A percentile compares a stretch with the other conserved stretches of the same genome.
These are phyloP conservation scores for Kazachstania martiniae DNA, from an alignment of 805 yeast genomes.

Conservation along the genomic window DNA sequence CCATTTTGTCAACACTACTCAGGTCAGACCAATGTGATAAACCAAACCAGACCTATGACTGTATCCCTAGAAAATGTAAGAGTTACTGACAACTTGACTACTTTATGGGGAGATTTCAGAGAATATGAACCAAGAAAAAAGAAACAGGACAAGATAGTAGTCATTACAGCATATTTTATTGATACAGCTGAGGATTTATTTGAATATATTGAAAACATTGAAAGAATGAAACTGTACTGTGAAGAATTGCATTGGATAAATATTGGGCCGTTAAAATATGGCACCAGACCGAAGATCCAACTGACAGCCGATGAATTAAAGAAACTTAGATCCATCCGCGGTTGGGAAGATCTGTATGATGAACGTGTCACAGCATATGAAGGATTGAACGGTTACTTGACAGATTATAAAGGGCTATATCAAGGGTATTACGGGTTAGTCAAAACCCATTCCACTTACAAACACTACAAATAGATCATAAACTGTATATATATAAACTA, in stretches of 20 bases:
- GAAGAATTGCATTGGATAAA: slow-evolving; percentile 73
- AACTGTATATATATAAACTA: background rate
- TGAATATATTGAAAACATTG: slow-evolving; percentile 60
- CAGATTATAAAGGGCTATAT: slow-evolving; percentile 58
- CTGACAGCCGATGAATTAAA: slow-evolving; percentile 60
- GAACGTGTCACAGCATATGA: slow-evolving; percentile 24
- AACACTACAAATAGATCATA: background rate
- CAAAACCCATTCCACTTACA: slow-evolving; percentile 25
- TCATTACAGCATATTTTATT: slow-evolving; percentile 66
- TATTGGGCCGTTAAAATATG: slow-evolving; percentile 87
- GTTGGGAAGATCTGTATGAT: slow-evolving; percentile 45
- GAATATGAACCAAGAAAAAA: slow-evolving; percentile 31
- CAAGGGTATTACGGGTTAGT: slow-evolving; percentile 66
- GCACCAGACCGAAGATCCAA: slow-evolving; percentile 71
- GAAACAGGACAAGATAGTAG: slow-evolving; percentile 38
- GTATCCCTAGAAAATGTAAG: slow-evolving; percentile 12
- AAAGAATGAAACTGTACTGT: slow-evolving; percentile 30
- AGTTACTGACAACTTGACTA: slow-evolving; percentile 38
- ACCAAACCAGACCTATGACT: slow-evolving; percentile 40
- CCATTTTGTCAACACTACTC: slow-evolving; percentile 62
- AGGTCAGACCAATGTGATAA: slow-evolving; percentile 38
- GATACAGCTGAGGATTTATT: slow-evolving; percentile 88
- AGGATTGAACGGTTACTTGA: slow-evolving; percentile 47
- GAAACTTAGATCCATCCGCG: slow-evolving; percentile 40
- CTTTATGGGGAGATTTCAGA: slow-evolving; percentile 56